These are phyloP conservation scores for Neospora caninum DNA, from an alignment of 169 alveolate genomes.

Conservation along the genomic window DNA sequence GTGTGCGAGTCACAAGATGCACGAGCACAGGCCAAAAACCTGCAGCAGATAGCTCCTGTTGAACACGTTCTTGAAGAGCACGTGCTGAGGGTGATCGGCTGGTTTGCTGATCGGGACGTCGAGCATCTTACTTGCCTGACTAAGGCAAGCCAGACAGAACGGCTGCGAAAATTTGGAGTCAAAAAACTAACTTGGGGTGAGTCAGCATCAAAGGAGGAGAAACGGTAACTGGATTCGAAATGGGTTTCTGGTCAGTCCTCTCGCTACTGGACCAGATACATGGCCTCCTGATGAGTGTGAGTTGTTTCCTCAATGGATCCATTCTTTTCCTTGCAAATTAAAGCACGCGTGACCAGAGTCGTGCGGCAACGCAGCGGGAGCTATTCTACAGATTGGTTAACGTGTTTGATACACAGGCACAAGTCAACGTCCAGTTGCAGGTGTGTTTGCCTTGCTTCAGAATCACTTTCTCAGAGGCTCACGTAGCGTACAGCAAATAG, in stretches of 20 bases:
- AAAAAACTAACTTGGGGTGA: slow-evolving; percentile 9
- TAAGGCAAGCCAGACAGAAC: neutral
- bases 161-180: neutral
- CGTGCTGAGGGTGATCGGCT: neutral
- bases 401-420: slow-evolving; percentile 50
- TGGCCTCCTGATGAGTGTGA: neutral
- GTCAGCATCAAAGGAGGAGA: neutral
- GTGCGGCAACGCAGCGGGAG: slow-evolving; percentile 56
- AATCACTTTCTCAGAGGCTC: neutral
- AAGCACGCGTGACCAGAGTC: neutral
- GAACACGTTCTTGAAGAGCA: neutral
- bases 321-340: too few relatives aligned
- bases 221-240: neutral
- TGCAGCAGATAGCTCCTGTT: neutral
- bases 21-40: neutral
- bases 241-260: neutral
- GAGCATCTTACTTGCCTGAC: neutral
- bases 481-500: neutral
- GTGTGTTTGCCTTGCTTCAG: neutral
- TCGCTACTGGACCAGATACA: neutral
- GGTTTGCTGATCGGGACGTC: slow-evolving; percentile 11
- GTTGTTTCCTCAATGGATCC: neutral
- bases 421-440: slow-evolving; percentile 40
- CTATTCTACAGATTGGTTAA: slow-evolving; percentile 43
- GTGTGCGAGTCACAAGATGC: neutral